Percentiles rank a stretch among this genome's conserved stretches.
Evolutionary conservation across 2,329 filamentous ascomycete genomes (phyloP).

Genomic region (Ophiostoma novo-ulmi): DNA sequence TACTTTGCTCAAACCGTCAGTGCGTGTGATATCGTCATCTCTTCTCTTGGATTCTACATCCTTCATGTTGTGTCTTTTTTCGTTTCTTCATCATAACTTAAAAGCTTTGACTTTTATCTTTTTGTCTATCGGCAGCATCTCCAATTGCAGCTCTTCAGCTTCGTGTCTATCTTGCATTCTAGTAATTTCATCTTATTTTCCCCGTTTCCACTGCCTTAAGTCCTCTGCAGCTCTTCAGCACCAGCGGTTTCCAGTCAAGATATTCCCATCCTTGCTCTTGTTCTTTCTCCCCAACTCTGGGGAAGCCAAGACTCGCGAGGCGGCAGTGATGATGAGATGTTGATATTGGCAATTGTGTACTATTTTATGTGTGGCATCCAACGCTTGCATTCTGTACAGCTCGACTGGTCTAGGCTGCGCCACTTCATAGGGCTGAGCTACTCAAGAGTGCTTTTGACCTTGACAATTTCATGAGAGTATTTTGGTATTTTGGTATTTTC

Average conservation of each 20-base stretch:
- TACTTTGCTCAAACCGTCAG: conserved; percentile 9
- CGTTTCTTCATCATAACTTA: not conserved
- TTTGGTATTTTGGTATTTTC: not conserved
- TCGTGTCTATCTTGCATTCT: not conserved
- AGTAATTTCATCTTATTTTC: not conserved
- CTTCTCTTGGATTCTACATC: too few relatives aligned
- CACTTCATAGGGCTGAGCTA: conserved; percentile 13
- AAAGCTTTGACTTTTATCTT: not conserved
- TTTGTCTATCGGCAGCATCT: not conserved
- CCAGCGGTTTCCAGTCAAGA: not conserved
- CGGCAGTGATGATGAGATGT: not conserved
- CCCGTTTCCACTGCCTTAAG: not conserved
- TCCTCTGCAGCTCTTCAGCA: conserved; percentile 4
- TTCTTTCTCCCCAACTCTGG: not conserved
- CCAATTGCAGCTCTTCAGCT: not conserved
- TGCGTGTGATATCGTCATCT: not conserved
- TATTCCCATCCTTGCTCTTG: not conserved
- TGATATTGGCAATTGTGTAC: too few relatives aligned
- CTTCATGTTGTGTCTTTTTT: not conserved
- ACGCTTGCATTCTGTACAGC: not conserved
- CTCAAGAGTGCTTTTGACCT: not conserved
- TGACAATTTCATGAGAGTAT: not conserved
- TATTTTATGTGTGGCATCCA: too few relatives aligned
- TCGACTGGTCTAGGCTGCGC: not conserved
- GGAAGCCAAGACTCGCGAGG: not conserved